Evolutionary conservation across 2,329 filamentous ascomycete species (phyloP).

Genomic region (Neofusicoccum umdonicola): DNA sequence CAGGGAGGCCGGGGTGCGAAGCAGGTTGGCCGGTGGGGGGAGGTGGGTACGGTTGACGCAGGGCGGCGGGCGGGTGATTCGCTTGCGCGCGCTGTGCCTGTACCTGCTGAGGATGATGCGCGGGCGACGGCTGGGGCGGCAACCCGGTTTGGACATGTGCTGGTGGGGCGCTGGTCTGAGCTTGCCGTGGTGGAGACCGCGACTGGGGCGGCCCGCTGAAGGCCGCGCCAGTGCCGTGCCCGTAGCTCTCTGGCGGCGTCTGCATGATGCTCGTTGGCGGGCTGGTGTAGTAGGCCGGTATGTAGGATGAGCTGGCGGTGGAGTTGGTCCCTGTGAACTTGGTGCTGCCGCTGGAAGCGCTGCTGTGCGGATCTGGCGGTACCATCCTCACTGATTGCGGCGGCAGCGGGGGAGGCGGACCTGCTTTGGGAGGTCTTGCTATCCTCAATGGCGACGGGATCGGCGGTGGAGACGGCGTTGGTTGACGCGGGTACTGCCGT

Average conservation of each 20-base stretch:
- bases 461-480: slow-evolving; percentile 19
- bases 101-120: background rate
- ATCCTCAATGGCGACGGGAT: slow-evolving; percentile 21
- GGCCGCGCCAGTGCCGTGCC: background rate
- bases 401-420: background rate
- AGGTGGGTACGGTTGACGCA: background rate
- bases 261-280: slow-evolving; percentile 10
- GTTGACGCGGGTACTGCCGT: background rate
- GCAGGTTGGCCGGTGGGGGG: background rate
- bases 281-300: slow-evolving; percentile 11
- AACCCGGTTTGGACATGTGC: background rate
- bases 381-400: too few relatives aligned
- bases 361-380: slow-evolving; percentile 1
- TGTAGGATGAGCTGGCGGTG: slow-evolving; percentile 10
- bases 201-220: background rate
- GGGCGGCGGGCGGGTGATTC: background rate
- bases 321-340: slow-evolving; percentile 12
- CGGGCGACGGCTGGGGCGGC: background rate
- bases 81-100: background rate
- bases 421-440: background rate
- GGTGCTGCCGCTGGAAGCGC: slow-evolving; percentile 10
- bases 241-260: slow-evolving; percentile 13
- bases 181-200: slow-evolving; percentile 3
- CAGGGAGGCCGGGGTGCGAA: background rate
- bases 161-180: slow-evolving; percentile 6